Evolutionary conservation across 164 flowering plant genomes (phyloP), one percentile per base, ranked within the genome.

Genomic region (Tinospora cordifolia): DNA sequence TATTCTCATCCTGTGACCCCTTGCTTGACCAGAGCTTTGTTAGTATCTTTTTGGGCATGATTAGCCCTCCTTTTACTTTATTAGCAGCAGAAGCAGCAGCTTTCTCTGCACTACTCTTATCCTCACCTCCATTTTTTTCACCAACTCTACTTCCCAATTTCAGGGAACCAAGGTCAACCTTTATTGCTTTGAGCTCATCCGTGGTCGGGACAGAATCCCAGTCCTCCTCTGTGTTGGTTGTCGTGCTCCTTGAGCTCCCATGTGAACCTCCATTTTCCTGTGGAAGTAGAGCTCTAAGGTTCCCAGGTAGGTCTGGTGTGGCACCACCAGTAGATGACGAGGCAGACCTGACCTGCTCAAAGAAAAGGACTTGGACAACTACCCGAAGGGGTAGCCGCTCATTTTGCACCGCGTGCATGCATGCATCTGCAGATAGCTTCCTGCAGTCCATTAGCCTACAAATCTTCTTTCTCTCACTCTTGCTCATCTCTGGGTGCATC

Each of bases 371-470:
- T 73, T 95, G 99, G 21, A 95, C 96, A 0, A 93, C 90, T 0
- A 90, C 86, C 30, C 98, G 87, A 47, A 92, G 46, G 0, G 97
- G 99, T 13, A 95, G 90, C 51, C 99, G 75, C 76, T 95, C 99
- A 65, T 95, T 95, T 76, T 95, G 99, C 24, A 89, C 97, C 0
- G 98, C 99, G 38, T 91, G 99, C 87, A 80, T 83, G 77, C 97
- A 86, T 1, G 97, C 99, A 58, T 95, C 99, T 11, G 80, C 89
- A 0, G 99, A 92, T 60, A 95, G 86, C 76, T 91, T 92, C 81
- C 84, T 86, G 84, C 97, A 91, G 83, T 95, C 98, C 90, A 95
- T 90, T 72, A 91, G 81, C 75, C 83, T 80, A 87, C 99, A 95
- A 65, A 95, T 84, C 62, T 72, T 83, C 77, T 95, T 92, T 77